phyloP scores from a whole-genome alignment of 495 filamentous ascomycete species.

The Penicillium angulare region DNA sequence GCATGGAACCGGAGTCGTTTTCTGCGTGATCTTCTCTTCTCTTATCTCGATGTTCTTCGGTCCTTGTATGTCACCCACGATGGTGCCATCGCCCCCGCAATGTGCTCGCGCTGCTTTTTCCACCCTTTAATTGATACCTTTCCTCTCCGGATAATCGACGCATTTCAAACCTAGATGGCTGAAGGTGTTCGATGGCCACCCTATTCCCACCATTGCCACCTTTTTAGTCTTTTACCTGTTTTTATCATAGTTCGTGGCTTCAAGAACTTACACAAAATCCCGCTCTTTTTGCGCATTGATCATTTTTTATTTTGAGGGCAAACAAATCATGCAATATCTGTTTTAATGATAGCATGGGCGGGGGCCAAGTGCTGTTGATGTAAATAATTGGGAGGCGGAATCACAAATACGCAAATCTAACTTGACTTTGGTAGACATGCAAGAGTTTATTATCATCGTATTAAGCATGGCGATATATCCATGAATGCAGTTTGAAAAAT shows the following conservation, averaged over 20 bases:
- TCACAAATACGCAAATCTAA: constrained; percentile 13
- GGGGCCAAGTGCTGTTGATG: constrained; percentile 34
- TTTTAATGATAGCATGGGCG: constrained; percentile 31
- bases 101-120: constrained; percentile 15
- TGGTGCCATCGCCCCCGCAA: constrained; percentile 10
- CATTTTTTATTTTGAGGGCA: constrained; percentile 17
- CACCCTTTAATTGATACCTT: constrained; percentile 4
- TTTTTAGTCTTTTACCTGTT: constrained; percentile 22
- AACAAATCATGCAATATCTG: constrained; percentile 24
- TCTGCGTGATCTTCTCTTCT: constrained; percentile 33
- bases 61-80: constrained; percentile 15
- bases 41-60: constrained; percentile 17
- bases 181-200: constrained; percentile 1
- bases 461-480: no score
- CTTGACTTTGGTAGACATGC: constrained; percentile 1
- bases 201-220: constrained; percentile 20
- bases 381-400: constrained; percentile 35
- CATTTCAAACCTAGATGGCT: constrained; percentile 27
- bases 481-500: no score
- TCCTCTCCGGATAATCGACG: constrained; percentile 18
- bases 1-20: constrained; percentile 47
- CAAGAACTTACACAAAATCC: constrained; percentile 9
- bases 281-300: constrained; percentile 13
- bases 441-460: no score
- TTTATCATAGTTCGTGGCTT: neutral